Percentiles rank a stretch among this genome's conserved stretches.
Evolutionary conservation across 2,329 filamentous ascomycete species (phyloP).

Genomic region (Xylaria sp.): DNA sequence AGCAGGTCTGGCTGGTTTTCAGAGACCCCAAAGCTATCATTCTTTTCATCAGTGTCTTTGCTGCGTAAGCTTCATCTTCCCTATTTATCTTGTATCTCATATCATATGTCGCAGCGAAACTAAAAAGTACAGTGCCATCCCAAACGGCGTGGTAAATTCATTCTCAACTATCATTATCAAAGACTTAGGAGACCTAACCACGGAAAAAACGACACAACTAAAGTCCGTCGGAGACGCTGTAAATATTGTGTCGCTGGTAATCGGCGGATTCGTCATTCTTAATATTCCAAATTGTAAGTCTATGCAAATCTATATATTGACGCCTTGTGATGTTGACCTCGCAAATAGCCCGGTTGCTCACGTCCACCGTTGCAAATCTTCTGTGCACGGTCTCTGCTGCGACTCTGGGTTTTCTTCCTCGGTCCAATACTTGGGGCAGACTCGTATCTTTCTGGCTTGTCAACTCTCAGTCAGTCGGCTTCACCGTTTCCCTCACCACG

Average conservation of each 20-base stretch:
- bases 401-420: constrained; percentile 51
- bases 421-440: constrained; percentile 50
- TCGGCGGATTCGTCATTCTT: constrained; percentile 47
- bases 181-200: constrained; percentile 50
- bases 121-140: constrained; percentile 37
- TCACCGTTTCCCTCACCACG: constrained; percentile 51
- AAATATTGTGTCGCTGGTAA: constrained; percentile 52
- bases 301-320: background rate
- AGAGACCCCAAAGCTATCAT: constrained; percentile 49
- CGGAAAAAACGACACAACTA: constrained; percentile 50
- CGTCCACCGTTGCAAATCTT: constrained; percentile 48
- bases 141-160: constrained; percentile 52
- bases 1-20: constrained; percentile 46
- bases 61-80: constrained; percentile 20
- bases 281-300: constrained; percentile 3
- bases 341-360: constrained; percentile 1
- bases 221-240: constrained; percentile 54
- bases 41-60: constrained; percentile 42
- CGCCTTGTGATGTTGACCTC: background rate
- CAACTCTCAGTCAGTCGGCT: constrained; percentile 53
- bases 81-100: too few species aligned
- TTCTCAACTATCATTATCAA: constrained; percentile 53
- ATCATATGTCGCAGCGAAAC: background rate
- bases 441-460: constrained; percentile 54
- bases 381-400: constrained; percentile 52